phyloP scores from a whole-genome alignment of 2,329 filamentous ascomycete genomes.

The Aureobasidium sp. region DNA sequence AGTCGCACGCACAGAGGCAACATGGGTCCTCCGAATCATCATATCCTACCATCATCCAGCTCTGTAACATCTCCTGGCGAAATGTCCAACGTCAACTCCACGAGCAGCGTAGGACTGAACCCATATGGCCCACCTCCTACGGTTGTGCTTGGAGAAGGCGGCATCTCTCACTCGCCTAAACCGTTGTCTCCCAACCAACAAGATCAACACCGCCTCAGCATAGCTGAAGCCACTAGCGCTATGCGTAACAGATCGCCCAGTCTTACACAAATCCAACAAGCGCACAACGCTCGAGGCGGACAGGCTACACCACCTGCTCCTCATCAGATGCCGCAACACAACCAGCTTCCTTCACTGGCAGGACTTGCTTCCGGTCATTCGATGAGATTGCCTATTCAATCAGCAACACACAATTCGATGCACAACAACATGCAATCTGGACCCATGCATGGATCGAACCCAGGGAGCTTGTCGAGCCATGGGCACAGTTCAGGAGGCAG shows the following conservation, averaged over 20 bases:
- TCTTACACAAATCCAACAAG: slow-evolving; percentile 56
- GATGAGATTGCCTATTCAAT: slow-evolving; percentile 19
- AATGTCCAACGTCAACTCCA: slow-evolving; percentile 28
- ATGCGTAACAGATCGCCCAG: slow-evolving; percentile 56
- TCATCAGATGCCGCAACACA: slow-evolving; percentile 30
- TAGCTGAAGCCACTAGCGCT: slow-evolving; percentile 33
- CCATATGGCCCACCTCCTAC: slow-evolving; percentile 21
- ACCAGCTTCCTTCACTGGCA: slow-evolving; percentile 30
- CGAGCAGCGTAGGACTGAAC: slow-evolving; percentile 26
- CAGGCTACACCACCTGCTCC: slow-evolving; percentile 45
- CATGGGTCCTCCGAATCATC: slow-evolving; percentile 29
- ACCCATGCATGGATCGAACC: slow-evolving; percentile 38
- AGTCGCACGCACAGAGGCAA: slow-evolving; percentile 19
- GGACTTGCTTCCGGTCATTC: slow-evolving; percentile 27
- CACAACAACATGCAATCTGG: slow-evolving; percentile 16
- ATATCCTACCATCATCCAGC: slow-evolving; percentile 24
- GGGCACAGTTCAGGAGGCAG: slow-evolving; percentile 48
- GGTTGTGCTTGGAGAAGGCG: slow-evolving; percentile 58
- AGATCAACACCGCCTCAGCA: slow-evolving; percentile 45
- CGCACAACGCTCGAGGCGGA: slow-evolving; percentile 52
- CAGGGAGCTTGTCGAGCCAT: slow-evolving; percentile 44
- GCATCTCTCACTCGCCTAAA: slow-evolving; percentile 78
- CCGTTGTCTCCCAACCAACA: slow-evolving; percentile 60
- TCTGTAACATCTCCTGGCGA: slow-evolving; percentile 28
- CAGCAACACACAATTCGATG: neutral